These are phyloP conservation scores for Ballota nigra DNA, from an alignment of 257 asterid genomes.

Conservation along the genomic window DNA sequence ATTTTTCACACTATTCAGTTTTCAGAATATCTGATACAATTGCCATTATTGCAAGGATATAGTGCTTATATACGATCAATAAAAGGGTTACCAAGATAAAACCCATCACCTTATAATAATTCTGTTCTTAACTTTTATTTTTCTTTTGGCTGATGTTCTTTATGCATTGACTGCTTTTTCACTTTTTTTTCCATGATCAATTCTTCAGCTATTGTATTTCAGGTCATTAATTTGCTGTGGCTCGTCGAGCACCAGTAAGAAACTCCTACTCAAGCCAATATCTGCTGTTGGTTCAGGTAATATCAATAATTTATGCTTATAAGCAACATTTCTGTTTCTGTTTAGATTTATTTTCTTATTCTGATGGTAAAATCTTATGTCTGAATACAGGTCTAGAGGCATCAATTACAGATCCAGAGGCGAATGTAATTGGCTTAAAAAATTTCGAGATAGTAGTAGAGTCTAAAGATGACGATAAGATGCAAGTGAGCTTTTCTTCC, in stretches of 20 bases:
- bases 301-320: slow-evolving; percentile 10
- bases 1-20: not conserved
- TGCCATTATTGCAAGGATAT: not conserved
- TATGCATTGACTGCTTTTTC: not conserved
- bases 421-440: slow-evolving; percentile 36
- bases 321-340: not conserved
- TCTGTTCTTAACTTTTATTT: not conserved
- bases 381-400: slow-evolving; percentile 56
- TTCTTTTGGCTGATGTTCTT: not conserved
- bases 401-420: slow-evolving; percentile 38
- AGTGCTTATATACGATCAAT: not conserved
- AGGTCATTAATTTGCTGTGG: slow-evolving; percentile 35
- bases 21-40: not conserved
- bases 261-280: slow-evolving; percentile 34
- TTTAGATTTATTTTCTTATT: not conserved
- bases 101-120: not conserved
- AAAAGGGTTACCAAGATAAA: not conserved
- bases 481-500: slow-evolving; percentile 50
- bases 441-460: slow-evolving; percentile 50
- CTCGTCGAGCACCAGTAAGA: slow-evolving; percentile 24
- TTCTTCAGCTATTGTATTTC: slow-evolving; percentile 28
- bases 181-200: slow-evolving; percentile 15
- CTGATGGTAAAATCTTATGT: slow-evolving; percentile 7
- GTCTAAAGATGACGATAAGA: slow-evolving; percentile 56
- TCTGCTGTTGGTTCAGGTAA: slow-evolving; percentile 55